A percentile compares a stretch with the other conserved stretches of the same genome.
phyloP scores from a whole-genome alignment of 768 basidiomycete genomes.

The Clathrus columnatus region DNA sequence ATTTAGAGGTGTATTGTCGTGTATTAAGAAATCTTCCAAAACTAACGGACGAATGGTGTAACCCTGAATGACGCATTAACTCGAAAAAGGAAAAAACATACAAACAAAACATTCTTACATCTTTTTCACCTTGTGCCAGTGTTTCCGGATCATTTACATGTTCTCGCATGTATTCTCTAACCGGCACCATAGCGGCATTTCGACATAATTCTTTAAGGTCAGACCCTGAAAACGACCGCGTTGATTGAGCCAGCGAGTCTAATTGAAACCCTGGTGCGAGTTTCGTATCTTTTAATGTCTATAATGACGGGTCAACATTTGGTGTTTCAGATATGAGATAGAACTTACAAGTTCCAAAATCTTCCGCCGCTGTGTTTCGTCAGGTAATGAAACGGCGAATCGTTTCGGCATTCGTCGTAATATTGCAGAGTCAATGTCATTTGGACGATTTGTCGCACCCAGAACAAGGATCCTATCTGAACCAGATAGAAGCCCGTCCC shows the following conservation, averaged over 20 bases:
- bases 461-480: conserved; percentile 81
- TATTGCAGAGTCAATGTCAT: conserved; percentile 83
- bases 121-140: conserved; percentile 8
- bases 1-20: neutral
- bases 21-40: conserved; percentile 55
- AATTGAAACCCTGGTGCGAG: conserved; percentile 57
- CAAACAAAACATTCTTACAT: conserved; percentile 26
- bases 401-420: conserved; percentile 98
- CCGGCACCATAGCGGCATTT: conserved; percentile 88
- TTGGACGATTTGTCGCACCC: conserved; percentile 92
- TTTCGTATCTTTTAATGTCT: conserved; percentile 82
- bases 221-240: conserved; percentile 78
- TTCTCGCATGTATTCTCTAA: conserved; percentile 69
- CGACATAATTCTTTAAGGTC: conserved; percentile 89
- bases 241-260: conserved; percentile 50
- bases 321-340: neutral
- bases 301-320: neutral
- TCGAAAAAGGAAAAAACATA: conserved; percentile 37
- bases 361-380: conserved; percentile 66
- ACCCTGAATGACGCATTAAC: conserved; percentile 42
- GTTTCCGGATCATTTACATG: conserved; percentile 5
- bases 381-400: conserved; percentile 78
- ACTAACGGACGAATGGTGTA: conserved; percentile 68
- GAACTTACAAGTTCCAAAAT: conserved; percentile 67
- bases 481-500: conserved; percentile 87